These are phyloP conservation scores for Graphilbum fragrans DNA, from an alignment of 2,329 filamentous ascomycete species.

Conservation along the genomic window DNA sequence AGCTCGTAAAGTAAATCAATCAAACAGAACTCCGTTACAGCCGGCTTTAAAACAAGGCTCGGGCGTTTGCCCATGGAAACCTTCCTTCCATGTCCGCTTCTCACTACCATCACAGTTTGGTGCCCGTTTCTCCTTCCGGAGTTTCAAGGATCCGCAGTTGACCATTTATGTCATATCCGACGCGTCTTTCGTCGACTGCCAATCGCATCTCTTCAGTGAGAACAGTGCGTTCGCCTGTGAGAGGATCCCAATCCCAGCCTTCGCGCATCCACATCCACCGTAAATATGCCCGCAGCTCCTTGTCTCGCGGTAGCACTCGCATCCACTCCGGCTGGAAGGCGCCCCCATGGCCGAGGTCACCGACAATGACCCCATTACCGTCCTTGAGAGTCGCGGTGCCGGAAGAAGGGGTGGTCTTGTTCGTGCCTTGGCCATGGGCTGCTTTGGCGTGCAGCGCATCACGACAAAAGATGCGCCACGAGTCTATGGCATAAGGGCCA, in stretches of 20 bases:
- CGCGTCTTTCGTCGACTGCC: conserved; percentile 44
- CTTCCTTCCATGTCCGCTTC: no score
- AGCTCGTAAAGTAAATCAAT: no score
- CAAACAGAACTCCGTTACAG: no score
- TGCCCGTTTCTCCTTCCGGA: background rate
- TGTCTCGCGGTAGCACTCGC: conserved; percentile 69
- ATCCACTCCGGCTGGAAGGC: conserved; percentile 82
- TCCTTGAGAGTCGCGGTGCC: no score
- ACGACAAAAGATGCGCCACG: conserved; percentile 87
- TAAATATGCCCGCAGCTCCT: conserved; percentile 77
- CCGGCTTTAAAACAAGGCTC: no score
- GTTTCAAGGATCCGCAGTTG: conserved; percentile 18
- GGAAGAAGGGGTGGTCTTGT: no score
- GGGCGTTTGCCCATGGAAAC: no score
- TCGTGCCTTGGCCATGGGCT: conserved; percentile 50
- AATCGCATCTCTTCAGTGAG: conserved; percentile 39
- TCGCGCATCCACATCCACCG: conserved; percentile 89
- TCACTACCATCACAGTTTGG: no score
- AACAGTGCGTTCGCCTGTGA: conserved; percentile 49
- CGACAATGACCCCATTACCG: background rate
- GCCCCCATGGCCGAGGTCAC: conserved; percentile 25
- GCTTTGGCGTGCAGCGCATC: conserved; percentile 60
- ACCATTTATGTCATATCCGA: conserved; percentile 41
- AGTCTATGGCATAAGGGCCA: conserved; percentile 74
- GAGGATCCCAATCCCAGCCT: conserved; percentile 69